A percentile compares a stretch with the other conserved stretches of the same genome.
Evolutionary conservation across 1,284 basidiomycete genomes (phyloP).

Genomic region (Leccinum fallax): DNA sequence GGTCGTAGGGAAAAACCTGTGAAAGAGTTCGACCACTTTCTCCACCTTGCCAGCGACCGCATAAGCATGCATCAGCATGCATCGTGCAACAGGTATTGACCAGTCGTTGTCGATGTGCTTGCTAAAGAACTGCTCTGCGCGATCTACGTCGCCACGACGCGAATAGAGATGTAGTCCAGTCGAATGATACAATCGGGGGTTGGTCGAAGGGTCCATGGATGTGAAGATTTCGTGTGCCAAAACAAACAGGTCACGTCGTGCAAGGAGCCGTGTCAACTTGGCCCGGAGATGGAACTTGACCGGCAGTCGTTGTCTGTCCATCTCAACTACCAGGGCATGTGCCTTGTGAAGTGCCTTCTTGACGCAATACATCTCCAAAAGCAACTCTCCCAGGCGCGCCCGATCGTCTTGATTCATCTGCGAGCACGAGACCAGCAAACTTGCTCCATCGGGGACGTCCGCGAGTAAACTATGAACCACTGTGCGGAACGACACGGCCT

Average conservation of each 20-base stretch:
- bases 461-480: slow-evolving; percentile 36
- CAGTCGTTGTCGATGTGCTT: slow-evolving; percentile 36
- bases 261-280: slow-evolving; percentile 48
- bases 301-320: slow-evolving; percentile 41
- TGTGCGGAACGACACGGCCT: slow-evolving; percentile 34
- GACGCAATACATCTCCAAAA: slow-evolving; percentile 43
- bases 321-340: slow-evolving; percentile 44
- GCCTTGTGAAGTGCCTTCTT: slow-evolving; percentile 41
- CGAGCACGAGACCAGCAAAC: slow-evolving; percentile 17
- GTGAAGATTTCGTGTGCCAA: slow-evolving; percentile 49
- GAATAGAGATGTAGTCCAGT: slow-evolving; percentile 55
- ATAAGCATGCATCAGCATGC: slow-evolving; percentile 56
- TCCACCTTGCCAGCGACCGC: slow-evolving; percentile 47
- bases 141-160: slow-evolving; percentile 49
- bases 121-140: slow-evolving; percentile 48
- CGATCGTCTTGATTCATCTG: slow-evolving; percentile 33
- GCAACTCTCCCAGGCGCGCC: slow-evolving; percentile 40
- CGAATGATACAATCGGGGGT: slow-evolving; percentile 37
- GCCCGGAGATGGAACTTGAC: slow-evolving; percentile 37
- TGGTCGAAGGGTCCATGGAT: slow-evolving; percentile 27
- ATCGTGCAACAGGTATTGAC: slow-evolving; percentile 38
- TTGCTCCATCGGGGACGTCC: slow-evolving; percentile 1
- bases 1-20: slow-evolving; percentile 50
- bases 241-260: slow-evolving; percentile 41
- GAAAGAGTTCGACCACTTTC: slow-evolving; percentile 54